Percentiles rank a stretch among this genome's conserved stretches.
Conservation (phyloP, 257 asterid genomes). For the Nicotiana undulata region DNA sequence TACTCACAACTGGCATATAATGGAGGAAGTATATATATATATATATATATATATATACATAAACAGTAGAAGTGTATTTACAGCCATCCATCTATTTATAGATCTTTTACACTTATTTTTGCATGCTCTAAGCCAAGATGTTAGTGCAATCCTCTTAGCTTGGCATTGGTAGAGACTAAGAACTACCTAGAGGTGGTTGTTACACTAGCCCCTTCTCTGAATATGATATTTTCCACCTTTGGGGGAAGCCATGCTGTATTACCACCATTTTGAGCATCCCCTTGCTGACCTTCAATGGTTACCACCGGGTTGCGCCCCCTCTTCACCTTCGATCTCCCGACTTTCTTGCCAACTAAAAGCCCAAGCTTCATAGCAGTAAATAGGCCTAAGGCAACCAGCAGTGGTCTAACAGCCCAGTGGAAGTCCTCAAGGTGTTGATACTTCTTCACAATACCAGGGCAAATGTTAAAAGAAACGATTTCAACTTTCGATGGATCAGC, state of each 20-base stretch:
- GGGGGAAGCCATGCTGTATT: conserved; percentile 57
- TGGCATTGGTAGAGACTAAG: neutral
- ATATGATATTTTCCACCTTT: conserved; percentile 46
- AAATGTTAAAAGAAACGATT: conserved; percentile 48
- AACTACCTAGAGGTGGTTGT: conserved; percentile 5
- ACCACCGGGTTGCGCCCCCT: conserved; percentile 15
- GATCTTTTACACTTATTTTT: neutral
- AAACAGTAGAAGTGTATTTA: neutral
- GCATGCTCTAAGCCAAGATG: neutral
- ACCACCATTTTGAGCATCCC: conserved; percentile 28
- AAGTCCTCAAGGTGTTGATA: conserved; percentile 84
- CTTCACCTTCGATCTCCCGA: conserved; percentile 27
- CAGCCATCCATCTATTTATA: neutral
- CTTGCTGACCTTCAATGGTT: conserved; percentile 27
- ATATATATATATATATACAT: neutral
- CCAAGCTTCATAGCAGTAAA: conserved; percentile 76
- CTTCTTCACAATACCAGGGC: conserved; percentile 48
- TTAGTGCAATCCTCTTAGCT: neutral
- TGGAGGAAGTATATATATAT: too few species aligned
- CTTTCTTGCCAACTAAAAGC: conserved; percentile 46
- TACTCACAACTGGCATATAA: neutral
- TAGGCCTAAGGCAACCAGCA: conserved; percentile 62
- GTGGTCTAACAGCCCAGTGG: conserved; percentile 89
- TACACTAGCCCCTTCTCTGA: conserved; percentile 30
- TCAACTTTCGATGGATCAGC: conserved; percentile 87